A percentile compares a stretch with the other conserved stretches of the same genome.
Conservation (phyloP, 176 grass and related monocot genomes). For the Avena insularis region DNA sequence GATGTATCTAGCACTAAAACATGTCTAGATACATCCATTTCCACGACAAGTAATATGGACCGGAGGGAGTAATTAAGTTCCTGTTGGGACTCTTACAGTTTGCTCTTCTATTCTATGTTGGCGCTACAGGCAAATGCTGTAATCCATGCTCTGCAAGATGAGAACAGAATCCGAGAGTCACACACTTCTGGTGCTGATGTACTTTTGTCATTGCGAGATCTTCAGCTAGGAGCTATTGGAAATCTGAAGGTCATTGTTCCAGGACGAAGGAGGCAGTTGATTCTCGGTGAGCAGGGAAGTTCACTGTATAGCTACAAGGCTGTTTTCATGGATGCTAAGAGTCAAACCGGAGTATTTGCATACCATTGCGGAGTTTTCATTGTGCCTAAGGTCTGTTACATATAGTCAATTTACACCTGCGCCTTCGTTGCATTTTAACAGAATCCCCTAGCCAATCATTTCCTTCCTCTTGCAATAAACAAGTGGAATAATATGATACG, state of each 20-base stretch:
- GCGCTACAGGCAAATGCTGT: constrained; percentile 66
- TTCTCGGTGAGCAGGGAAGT: constrained; percentile 80
- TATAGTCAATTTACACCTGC: constrained; percentile 16
- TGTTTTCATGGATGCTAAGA: constrained; percentile 77
- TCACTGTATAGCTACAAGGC: constrained; percentile 85
- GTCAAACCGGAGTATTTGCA: constrained; percentile 61
- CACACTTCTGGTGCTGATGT: constrained; percentile 71
- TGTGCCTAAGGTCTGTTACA: constrained; percentile 78
- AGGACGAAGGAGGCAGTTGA: constrained; percentile 72
- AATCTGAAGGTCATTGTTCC: constrained; percentile 76
- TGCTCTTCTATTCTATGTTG: constrained; percentile 17
- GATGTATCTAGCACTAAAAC: too few relatives aligned
- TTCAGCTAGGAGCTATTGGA: constrained; percentile 83
- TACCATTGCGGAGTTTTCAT: constrained; percentile 96
- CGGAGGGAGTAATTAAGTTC: not conserved
- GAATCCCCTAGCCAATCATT: not conserved
- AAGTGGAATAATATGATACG: not conserved
- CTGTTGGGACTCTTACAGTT: constrained; percentile 6
- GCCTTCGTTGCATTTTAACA: not conserved
- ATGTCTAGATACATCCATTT: too few relatives aligned
- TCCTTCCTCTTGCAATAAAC: constrained; percentile 12
- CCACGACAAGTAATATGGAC: too few relatives aligned
- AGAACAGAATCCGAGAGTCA: constrained; percentile 68
- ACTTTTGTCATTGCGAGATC: constrained; percentile 77
- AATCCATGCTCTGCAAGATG: constrained; percentile 69